phyloP scores from a whole-genome alignment of 768 basidiomycete species.

The Erythrobasidium yunnanense region DNA sequence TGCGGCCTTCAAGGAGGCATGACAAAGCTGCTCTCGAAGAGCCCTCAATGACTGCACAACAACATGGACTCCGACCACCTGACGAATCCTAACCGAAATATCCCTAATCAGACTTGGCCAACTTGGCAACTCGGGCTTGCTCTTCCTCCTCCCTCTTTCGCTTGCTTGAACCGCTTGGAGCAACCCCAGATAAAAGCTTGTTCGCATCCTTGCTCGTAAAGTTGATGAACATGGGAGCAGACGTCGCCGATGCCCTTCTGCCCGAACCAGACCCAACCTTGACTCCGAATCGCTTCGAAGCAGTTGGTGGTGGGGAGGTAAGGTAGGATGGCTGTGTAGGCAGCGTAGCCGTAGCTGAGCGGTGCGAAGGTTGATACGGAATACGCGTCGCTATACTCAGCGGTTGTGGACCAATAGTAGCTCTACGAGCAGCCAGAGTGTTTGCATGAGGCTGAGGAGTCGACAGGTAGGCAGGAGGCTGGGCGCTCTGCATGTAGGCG shows the following conservation, averaged over 20 bases:
- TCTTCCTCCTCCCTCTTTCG: constrained; percentile 35
- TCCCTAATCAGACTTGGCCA: constrained; percentile 3
- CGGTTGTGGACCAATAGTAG: constrained; percentile 1
- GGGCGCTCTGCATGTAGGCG: neutral
- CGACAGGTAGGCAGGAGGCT: neutral
- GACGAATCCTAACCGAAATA: too few species aligned
- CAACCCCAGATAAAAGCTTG: constrained; percentile 36
- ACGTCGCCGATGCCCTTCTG: neutral
- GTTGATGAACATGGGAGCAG: constrained; percentile 28
- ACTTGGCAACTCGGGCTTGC: constrained; percentile 8
- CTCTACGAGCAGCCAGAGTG: neutral
- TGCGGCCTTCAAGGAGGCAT: too few species aligned
- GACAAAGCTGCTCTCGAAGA: too few species aligned
- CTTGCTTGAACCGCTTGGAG: constrained; percentile 35
- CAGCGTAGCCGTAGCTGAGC: too few species aligned
- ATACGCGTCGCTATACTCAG: too few species aligned
- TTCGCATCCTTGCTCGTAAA: constrained; percentile 30
- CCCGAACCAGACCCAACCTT: neutral
- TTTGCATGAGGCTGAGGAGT: neutral
- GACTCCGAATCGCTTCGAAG: neutral
- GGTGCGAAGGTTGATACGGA: too few species aligned
- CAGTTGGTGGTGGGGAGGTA: neutral
- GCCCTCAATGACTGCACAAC: too few species aligned
- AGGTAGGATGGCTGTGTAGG: neutral
- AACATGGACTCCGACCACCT: too few species aligned